Evolutionary conservation across 108 stramenopile species (phyloP).

Genomic region (Conticribra weissflogii): DNA sequence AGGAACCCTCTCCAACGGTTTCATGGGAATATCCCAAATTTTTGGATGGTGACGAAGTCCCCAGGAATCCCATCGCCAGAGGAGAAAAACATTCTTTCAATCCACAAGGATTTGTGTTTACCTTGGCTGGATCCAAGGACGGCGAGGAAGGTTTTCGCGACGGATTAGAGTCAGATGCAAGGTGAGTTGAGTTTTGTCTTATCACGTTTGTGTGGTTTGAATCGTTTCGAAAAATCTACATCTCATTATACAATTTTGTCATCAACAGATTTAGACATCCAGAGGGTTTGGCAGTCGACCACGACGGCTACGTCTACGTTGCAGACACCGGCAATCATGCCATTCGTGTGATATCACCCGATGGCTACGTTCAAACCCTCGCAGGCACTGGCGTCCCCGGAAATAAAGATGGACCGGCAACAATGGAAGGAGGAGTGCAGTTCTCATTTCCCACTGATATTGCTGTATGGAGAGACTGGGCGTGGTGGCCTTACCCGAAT

Average conservation of each 20-base stretch:
- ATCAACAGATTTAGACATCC: constrained; percentile 60
- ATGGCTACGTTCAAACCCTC: constrained; percentile 68
- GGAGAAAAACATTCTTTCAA: constrained; percentile 36
- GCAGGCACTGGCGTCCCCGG: constrained; percentile 61
- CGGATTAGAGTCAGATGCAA: constrained; percentile 57
- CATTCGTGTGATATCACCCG: constrained; percentile 64
- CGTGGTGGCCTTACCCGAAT: constrained; percentile 49
- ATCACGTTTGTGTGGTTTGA: background rate
- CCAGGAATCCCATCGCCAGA: constrained; percentile 35
- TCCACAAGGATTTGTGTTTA: constrained; percentile 61
- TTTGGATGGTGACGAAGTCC: constrained; percentile 19
- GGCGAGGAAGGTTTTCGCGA: constrained; percentile 68
- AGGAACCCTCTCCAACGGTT: constrained; percentile 29
- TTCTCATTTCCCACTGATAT: constrained; percentile 76
- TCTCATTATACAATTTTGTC: background rate
- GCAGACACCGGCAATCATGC: constrained; percentile 90
- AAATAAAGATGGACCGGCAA: constrained; percentile 42
- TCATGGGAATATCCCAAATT: constrained; percentile 64
- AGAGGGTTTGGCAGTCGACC: constrained; percentile 78
- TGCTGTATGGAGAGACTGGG: constrained; percentile 71
- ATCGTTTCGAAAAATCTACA: no score
- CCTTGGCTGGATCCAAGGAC: constrained; percentile 49
- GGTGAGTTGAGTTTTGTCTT: constrained; percentile 15
- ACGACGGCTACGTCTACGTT: constrained; percentile 83
- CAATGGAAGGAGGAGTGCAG: constrained; percentile 48